phyloP scores from a whole-genome alignment of 345 rosid species.

The Limnanthes douglasii region DNA sequence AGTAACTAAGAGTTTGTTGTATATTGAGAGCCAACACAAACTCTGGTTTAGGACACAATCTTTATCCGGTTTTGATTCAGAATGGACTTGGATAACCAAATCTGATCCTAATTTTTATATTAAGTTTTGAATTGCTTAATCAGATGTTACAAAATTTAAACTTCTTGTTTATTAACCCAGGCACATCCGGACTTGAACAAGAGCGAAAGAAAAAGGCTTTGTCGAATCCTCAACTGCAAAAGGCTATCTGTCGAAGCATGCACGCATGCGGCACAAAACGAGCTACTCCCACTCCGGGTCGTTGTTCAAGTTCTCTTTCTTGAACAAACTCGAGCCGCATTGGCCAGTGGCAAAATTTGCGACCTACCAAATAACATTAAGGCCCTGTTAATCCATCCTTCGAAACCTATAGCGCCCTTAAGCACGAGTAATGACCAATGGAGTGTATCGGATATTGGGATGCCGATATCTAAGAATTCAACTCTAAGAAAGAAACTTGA shows the following conservation, averaged over 20 bases:
- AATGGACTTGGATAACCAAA: no score
- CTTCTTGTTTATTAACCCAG: constrained; percentile 15
- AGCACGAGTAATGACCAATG: constrained; percentile 79
- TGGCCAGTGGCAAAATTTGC: constrained; percentile 40
- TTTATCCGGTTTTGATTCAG: no score
- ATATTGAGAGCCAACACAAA: no score
- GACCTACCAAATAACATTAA: constrained; percentile 78
- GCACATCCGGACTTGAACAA: constrained; percentile 73
- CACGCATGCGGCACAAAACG: constrained; percentile 97
- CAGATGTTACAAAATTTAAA: background rate
- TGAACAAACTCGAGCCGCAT: constrained; percentile 83
- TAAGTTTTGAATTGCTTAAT: no score
- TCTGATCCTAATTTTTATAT: no score
- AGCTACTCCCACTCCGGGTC: constrained; percentile 74
- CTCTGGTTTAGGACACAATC: no score
- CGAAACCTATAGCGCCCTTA: constrained; percentile 39
- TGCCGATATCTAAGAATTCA: constrained; percentile 52
- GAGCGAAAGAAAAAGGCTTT: constrained; percentile 70
- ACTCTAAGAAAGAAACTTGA: constrained; percentile 78
- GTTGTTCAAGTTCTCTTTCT: constrained; percentile 95
- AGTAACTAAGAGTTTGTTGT: no score
- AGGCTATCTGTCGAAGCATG: constrained; percentile 90
- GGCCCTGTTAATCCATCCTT: constrained; percentile 76
- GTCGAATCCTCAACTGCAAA: constrained; percentile 83
- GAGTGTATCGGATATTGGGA: constrained; percentile 88